Evolutionary conservation across 345 rosid species (phyloP).

Genomic region (Pistacia atlantica): DNA sequence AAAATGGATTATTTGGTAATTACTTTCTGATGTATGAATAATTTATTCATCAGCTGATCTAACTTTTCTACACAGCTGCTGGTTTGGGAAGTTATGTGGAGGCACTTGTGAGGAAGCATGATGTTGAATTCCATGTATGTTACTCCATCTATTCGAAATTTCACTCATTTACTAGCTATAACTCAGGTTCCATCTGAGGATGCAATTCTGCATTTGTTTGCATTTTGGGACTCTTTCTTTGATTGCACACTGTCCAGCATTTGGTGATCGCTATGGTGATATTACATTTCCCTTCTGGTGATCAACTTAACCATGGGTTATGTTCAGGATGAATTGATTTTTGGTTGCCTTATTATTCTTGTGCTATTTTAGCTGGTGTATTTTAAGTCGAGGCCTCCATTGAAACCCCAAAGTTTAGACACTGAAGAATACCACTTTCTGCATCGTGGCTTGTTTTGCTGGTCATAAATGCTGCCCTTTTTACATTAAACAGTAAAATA

Average conservation of each 20-base stretch:
- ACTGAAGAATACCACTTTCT: not conserved
- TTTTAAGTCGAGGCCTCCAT: not conserved
- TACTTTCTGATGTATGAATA: constrained; percentile 11
- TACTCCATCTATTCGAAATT: constrained; percentile 5
- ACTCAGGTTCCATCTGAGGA: not conserved
- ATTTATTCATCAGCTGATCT: constrained; percentile 11
- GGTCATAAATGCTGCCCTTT: not conserved
- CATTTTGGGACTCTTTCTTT: not conserved
- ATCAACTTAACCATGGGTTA: not conserved
- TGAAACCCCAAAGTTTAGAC: constrained; percentile 1
- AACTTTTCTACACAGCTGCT: constrained; percentile 65
- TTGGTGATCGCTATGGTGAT: not conserved
- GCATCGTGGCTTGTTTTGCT: constrained; percentile 5
- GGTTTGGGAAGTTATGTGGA: constrained; percentile 97
- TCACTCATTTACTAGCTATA: not conserved
- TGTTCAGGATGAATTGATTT: not conserved
- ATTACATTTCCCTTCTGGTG: too few relatives aligned
- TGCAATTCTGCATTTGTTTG: not conserved
- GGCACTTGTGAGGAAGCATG: constrained; percentile 88
- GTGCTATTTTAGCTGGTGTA: not conserved
- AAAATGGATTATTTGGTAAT: not conserved
- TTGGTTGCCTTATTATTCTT: not conserved
- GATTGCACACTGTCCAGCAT: not conserved
- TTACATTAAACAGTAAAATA: not conserved
- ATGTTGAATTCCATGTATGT: constrained; percentile 83